Percentiles rank a stretch among this genome's conserved stretches.
phyloP scores from a whole-genome alignment of 169 alveolate genomes.

The Plasmodium yoelii region DNA sequence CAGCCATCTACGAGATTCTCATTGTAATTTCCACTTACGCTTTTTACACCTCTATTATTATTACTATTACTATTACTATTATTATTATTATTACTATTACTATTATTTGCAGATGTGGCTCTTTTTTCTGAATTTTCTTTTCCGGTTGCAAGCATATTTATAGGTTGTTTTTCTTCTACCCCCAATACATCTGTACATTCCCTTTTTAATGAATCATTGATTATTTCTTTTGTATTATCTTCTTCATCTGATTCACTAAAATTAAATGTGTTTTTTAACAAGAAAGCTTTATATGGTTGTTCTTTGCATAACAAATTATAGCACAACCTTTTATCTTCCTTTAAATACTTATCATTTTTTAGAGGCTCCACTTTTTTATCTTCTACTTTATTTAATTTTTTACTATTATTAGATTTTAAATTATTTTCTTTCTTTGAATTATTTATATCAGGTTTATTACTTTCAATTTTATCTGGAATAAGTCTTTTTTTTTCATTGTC shows the following conservation, averaged over 20 bases:
- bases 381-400: neutral
- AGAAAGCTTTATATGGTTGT: conserved; percentile 61
- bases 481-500: neutral
- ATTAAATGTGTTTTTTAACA: conserved; percentile 5
- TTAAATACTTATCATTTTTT: conserved; percentile 20
- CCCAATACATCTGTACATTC: neutral
- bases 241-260: conserved; percentile 18
- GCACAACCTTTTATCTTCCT: conserved; percentile 34
- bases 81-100: no score
- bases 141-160: neutral
- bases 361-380: neutral
- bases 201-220: neutral
- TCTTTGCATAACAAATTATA: conserved; percentile 24
- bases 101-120: neutral
- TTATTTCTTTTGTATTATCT: neutral
- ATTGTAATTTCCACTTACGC: conserved; percentile 3
- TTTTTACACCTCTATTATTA: neutral
- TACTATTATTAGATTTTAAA: neutral
- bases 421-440: neutral
- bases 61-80: no score
- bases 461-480: neutral
- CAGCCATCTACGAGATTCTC: neutral
- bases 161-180: neutral
- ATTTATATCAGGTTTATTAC: neutral
- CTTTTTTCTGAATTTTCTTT: neutral